Percentiles rank a stretch among this genome's conserved stretches.
Evolutionary conservation across 805 yeast species (phyloP).

Genomic region (Saturnispora sekii): DNA sequence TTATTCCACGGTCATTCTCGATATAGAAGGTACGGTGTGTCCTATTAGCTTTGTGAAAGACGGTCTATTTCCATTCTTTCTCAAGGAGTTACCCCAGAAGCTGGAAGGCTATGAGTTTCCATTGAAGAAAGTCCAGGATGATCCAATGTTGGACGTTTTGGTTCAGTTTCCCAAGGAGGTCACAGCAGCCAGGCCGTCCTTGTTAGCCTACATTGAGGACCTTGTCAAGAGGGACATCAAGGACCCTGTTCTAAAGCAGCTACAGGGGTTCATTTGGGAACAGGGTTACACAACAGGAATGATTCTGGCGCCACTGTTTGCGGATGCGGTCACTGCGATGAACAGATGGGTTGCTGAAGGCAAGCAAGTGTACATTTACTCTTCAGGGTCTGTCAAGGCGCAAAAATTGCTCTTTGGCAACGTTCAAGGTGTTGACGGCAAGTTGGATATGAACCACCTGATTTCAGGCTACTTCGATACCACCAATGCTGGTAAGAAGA

Average conservation of each 20-base stretch:
- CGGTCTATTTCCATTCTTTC: conserved; percentile 65
- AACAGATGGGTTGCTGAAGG: conserved; percentile 30
- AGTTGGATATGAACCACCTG: conserved; percentile 32
- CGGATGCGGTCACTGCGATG: conserved; percentile 59
- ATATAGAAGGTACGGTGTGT: conserved; percentile 90
- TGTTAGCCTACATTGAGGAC: conserved; percentile 40
- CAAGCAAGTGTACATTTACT: conserved; percentile 53
- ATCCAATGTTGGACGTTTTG: conserved; percentile 28
- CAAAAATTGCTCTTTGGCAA: conserved; percentile 69
- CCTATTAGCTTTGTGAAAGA: conserved; percentile 86
- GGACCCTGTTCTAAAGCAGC: conserved; percentile 62
- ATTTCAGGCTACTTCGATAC: conserved; percentile 77
- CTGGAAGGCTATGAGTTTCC: conserved; percentile 29
- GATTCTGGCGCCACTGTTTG: conserved; percentile 65
- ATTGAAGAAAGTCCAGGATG: conserved; percentile 12
- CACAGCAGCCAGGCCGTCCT: conserved; percentile 20
- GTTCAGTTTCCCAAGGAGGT: conserved; percentile 36
- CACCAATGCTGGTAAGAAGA: conserved; percentile 69
- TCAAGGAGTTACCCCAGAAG: conserved; percentile 36
- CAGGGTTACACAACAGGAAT: conserved; percentile 71
- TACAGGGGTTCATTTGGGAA: conserved; percentile 82
- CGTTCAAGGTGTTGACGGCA: conserved; percentile 32
- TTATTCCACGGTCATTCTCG: conserved; percentile 38
- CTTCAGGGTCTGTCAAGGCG: conserved; percentile 84
- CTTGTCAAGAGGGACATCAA: conserved; percentile 64